Base-by-base conservation (phyloP, 1,284 basidiomycete species). In the Singerocomus inundabilis region DNA sequence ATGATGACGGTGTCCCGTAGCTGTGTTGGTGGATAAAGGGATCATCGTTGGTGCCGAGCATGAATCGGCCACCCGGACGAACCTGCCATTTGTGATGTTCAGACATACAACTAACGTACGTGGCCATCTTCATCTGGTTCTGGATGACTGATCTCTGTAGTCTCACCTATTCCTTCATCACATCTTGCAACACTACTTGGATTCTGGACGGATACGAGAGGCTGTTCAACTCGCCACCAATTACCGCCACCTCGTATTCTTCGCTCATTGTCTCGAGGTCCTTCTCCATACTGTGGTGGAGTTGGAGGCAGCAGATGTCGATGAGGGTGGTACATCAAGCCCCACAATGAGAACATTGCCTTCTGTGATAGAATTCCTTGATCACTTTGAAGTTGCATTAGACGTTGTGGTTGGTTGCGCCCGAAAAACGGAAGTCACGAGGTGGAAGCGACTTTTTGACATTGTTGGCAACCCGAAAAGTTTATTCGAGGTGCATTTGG, bases 21-120 rank as follows among this genome's bases (percentile, higher is more conserved):
- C 94, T 52, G 93, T 97, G 6, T 78, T 99, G 18, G 96, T 99
- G 90, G 94, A 98, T 67, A 98, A 98, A 66, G 97, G 95, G 1
- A 97, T 99, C 58, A 92, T 99, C 55, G 94, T 99, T 49, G 97
- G 96, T 8, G 91, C 91, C 33, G 94, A 98, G 60, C 84, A 95
- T 48, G 93, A 97, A 66, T 81, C 84, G 2, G 87, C 84, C 3
- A 76, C 88, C 21, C 81, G 91, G 34, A 74, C 80, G 16, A 90
- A 88, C 47, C 73, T 99, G 6, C 84, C 94, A 11, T 98, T 98
- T 66, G 87, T 90, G 8, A 86, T 97, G 71, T 98, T 96, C 73
- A 82, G 94, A 49, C 87, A 96, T 68, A 82, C 87, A 28, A 97
- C 96, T 0, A 93, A 87, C 59, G 92, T 94, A 61, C 62, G 88